Evolutionary conservation across 805 yeast genomes (phyloP), one percentile per base, ranked within the genome.

Genomic region (Tetrapisispora iriomotensis): DNA sequence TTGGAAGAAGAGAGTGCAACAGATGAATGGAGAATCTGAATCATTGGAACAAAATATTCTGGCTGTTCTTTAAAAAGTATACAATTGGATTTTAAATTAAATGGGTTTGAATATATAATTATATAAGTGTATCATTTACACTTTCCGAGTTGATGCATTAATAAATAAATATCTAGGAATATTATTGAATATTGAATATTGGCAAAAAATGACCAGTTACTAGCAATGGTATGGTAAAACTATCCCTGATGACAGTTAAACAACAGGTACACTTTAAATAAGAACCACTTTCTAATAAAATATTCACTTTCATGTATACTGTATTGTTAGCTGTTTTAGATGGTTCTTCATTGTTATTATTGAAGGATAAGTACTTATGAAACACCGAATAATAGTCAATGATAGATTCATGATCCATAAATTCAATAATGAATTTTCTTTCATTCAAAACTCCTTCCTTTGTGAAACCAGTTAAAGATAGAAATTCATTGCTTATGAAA

Each of bases 201-300:
- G 92, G 92, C 31, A 82, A 55, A 51, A 82, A 81, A 53, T 84
- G 90, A 0, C 94, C 94, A 33, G 82, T 79, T 15, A 84, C 76
- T 52, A 84, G 65, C 84, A 83, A 77, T 7, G 95, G 94, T 35
- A 84, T 75, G 59, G 82, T 90, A 61, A 82, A 84, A 35, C 79
- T 75, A 61, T 84, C 94, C 48, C 92, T 65, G 48, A 82, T 82
- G 13, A 84, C 85, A 0, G 94, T 84, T 87, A 92, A 82, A 13
- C 84, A 84, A 30, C 85, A 77, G 29, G 87, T 79, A 50, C 87
- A 82, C 43, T 75, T 75, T 19, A 79, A 70, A 40, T 53, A 59
- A 15, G 61, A 60, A 1, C 58, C 62, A 34, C 49, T 56, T 8
- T 67, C 70, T 31, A 62, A 54, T 33, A 65, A 39, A 29, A 68